Conservation (phyloP, 306 rosid genomes). For the Gleditsia sinensis region DNA sequence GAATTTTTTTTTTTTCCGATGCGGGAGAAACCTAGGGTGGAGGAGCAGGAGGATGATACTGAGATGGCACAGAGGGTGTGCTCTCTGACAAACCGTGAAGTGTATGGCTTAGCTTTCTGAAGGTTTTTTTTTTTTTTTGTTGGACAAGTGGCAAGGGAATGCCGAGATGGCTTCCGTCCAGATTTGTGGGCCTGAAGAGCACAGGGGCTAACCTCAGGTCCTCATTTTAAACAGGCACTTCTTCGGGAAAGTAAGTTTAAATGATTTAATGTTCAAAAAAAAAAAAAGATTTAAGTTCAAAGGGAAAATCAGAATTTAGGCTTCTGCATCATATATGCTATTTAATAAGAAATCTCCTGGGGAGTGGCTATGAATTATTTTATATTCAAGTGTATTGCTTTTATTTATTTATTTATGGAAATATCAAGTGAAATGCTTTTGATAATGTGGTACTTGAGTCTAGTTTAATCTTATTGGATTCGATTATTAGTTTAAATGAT, state of each 20-base stretch:
- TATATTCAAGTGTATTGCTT: background rate
- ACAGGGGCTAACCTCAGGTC: background rate
- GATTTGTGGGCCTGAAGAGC: background rate
- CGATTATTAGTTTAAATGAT: too few relatives aligned
- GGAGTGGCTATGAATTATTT: background rate
- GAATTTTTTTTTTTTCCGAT: constrained; percentile 8
- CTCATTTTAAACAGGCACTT: background rate
- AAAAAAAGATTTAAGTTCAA: too few relatives aligned
- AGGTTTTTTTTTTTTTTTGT: too few relatives aligned
- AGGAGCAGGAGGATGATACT: constrained; percentile 50
- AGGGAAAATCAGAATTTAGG: too few relatives aligned
- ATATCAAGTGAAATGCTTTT: too few relatives aligned
- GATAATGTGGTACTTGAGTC: too few relatives aligned
- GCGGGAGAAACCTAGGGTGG: constrained; percentile 54
- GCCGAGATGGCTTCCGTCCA: background rate
- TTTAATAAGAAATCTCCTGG: background rate
- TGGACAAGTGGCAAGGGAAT: too few relatives aligned
- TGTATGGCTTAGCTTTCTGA: constrained; percentile 76
- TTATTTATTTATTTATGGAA: too few relatives aligned
- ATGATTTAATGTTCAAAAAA: background rate
- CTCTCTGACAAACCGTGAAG: constrained; percentile 79
- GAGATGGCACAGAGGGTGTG: constrained; percentile 89
- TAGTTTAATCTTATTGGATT: too few relatives aligned
- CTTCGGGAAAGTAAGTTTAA: background rate
- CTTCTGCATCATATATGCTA: background rate